Evolutionary conservation across 768 basidiomycete species (phyloP), one percentile per base, ranked within the genome.

Genomic region (Leccinum rimulosum): DNA sequence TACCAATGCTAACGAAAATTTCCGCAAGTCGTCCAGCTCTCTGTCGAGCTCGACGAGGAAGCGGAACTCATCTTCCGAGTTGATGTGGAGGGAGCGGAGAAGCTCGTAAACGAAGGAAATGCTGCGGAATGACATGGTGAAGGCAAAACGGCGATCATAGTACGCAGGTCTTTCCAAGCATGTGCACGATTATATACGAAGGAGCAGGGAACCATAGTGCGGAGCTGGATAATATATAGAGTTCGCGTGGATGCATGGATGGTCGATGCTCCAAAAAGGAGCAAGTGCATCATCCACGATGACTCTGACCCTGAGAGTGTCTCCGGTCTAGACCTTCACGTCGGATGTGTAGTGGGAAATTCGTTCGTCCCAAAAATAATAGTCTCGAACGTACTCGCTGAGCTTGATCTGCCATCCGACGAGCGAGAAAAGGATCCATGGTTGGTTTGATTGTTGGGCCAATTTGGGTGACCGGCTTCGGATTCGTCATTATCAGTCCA

Each of bases 21-120:
- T 72, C 22, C 72, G 63, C 51, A 52, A 47, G 51, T 70, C 67
- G 12, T 64, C 43, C 2, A 70, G 59, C 33, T 71, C 63, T 60
- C 53, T 64, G 31, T 59, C 15, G 40, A 66, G 61, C 31, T 70
- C 68, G 40, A 58, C 11, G 11, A 57, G 52, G 22, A 56, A 19
- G 10, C 59, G 33, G 14, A 36, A 17, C 5, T 65, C 65, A 11
- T 54, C 52, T 17, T 9, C 45, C 22, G 45, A 27, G 38, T 50
- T 28, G 30, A 51, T 22, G 14, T 43, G 54, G 19, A 58, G 50
- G 27, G 53, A 40, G 30, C 17, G 38, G 9, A 38, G 52, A 6
- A 61, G 22, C 11, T 54, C 52, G 17, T 30, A 55, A 22, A 60
- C 45, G 36, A 31, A 11, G 12, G 45, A 3, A 1, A 61, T 51